Evolutionary conservation across 441 rosid species (phyloP), one percentile per base, ranked within the genome.

Genomic region (Pelargonium myrrhifolium): DNA sequence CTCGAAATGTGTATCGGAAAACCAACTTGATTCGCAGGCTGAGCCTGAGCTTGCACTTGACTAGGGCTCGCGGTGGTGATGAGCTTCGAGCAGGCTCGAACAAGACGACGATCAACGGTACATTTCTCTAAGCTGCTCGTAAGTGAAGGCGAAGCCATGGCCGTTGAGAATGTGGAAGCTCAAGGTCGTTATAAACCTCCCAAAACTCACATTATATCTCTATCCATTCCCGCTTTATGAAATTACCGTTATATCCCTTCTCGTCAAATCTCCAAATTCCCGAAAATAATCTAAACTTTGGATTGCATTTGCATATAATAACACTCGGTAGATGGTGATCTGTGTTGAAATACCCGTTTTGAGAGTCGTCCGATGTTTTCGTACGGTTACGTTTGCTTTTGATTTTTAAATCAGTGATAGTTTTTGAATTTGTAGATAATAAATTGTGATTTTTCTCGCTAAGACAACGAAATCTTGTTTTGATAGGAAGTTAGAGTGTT

Each of bases 1-100:
- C 61, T 56, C 61, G 61, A 56, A 56, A 56, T 56, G 28, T 28
- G 61, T 56, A 21, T 56, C 61, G 28, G 61, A 24, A 56, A 56
- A 20, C 28, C 28, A 56, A 20, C 61, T 56, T 56, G 61, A 20
- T 56, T 56, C 12, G 6, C 11, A 9, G 9, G 47, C 55, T 7
- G 55, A 7, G 17, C 10, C 17, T 14, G 55, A 9, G 20, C 6
- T 51, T 15, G 18, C 18, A 2, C 9, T 51, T 10, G 9, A 18
- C 61, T 56, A 8, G 42, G 11, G 11, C 42, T 39, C 9, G 42
- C 11, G 11, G 42, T 39, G 42, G 42, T 8, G 42, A 39, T 39
- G 42, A 39, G 11, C 11, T 39, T 39, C 6, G 26, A 56, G 3
- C 61, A 18, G 58, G 58, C 58, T n/a, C 20, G 58, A 51, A n/a